These are phyloP conservation scores for Irpex sp. DNA, from an alignment of 1,284 basidiomycete genomes.

Conservation along the genomic window DNA sequence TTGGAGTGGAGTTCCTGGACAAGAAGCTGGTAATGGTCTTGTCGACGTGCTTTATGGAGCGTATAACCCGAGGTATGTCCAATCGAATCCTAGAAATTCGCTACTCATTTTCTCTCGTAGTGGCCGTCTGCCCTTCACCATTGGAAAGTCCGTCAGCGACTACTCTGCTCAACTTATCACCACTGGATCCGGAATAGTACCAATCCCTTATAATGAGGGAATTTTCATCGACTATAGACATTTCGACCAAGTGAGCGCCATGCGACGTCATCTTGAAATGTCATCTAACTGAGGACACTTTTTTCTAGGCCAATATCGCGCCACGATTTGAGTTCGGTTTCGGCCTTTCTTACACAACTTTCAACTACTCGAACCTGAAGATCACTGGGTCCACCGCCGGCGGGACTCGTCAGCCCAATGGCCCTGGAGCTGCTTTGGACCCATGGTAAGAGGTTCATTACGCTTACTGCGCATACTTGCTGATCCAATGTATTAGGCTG, in stretches of 20 bases:
- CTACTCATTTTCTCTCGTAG: constrained; percentile 19
- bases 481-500: constrained; percentile 24
- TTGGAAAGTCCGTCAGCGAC: constrained; percentile 45
- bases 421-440: constrained; percentile 44
- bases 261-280: not conserved
- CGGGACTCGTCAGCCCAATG: constrained; percentile 34
- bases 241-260: constrained; percentile 50
- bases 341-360: constrained; percentile 41
- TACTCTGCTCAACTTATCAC: constrained; percentile 39
- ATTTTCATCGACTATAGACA: constrained; percentile 64
- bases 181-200: constrained; percentile 32
- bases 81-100: not conserved
- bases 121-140: constrained; percentile 42
- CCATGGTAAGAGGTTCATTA: constrained; percentile 14
- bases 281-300: constrained; percentile 4
- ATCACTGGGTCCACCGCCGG: constrained; percentile 38
- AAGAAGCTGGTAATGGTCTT: constrained; percentile 68
- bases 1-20: constrained; percentile 64
- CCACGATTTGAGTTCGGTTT: constrained; percentile 70
- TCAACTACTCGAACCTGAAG: constrained; percentile 46
- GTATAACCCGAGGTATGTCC: constrained; percentile 58
- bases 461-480: not conserved
- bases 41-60: constrained; percentile 60
- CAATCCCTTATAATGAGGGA: constrained; percentile 46
- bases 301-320: constrained; percentile 45